These are phyloP conservation scores for Ustilago lituana DNA, from an alignment of 1,284 basidiomycete species.

Conservation along the genomic window DNA sequence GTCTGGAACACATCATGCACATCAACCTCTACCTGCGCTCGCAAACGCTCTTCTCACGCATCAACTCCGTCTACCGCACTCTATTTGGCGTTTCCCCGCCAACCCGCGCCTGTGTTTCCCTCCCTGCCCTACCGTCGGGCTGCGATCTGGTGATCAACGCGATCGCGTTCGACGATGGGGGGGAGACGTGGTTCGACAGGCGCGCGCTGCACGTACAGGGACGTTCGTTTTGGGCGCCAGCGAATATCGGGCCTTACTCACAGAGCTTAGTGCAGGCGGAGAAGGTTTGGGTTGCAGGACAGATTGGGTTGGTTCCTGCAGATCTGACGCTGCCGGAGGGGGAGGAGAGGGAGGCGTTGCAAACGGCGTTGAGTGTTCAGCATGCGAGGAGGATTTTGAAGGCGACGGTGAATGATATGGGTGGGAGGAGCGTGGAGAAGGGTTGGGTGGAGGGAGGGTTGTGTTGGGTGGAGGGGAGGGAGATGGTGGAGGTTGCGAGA, in stretches of 20 bases:
- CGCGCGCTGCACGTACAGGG: slow-evolving; percentile 87
- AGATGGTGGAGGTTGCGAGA: slow-evolving; percentile 9
- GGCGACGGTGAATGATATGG: slow-evolving; percentile 51
- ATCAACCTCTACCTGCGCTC: slow-evolving; percentile 83
- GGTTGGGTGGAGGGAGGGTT: slow-evolving; percentile 63
- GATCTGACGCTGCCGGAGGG: slow-evolving; percentile 74
- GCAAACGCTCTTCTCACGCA: slow-evolving; percentile 41
- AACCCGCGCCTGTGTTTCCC: slow-evolving; percentile 87
- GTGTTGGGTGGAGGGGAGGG: slow-evolving; percentile 59
- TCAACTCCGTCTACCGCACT: slow-evolving; percentile 74
- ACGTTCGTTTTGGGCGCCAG: slow-evolving; percentile 97
- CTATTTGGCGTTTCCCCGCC: slow-evolving; percentile 93
- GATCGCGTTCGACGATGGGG: slow-evolving; percentile 19
- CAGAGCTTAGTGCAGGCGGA: slow-evolving; percentile 85
- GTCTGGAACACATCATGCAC: slow-evolving; percentile 74
- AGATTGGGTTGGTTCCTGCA: slow-evolving; percentile 87
- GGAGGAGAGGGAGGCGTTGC: slow-evolving; percentile 71
- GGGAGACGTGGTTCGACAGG: slow-evolving; percentile 9
- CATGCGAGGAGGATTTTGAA: slow-evolving; percentile 78
- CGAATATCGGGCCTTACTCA: slow-evolving; percentile 98
- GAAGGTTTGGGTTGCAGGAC: slow-evolving; percentile 87
- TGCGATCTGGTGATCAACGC: slow-evolving; percentile 26
- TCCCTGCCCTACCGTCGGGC: slow-evolving; percentile 61
- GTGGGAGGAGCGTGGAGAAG: slow-evolving; percentile 23
- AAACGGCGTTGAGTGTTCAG: slow-evolving; percentile 81